A percentile compares a stretch with the other conserved stretches of the same genome.
These are phyloP conservation scores for Pleurotus salmoneostramineus DNA, from an alignment of 768 basidiomycete genomes.

Conservation along the genomic window DNA sequence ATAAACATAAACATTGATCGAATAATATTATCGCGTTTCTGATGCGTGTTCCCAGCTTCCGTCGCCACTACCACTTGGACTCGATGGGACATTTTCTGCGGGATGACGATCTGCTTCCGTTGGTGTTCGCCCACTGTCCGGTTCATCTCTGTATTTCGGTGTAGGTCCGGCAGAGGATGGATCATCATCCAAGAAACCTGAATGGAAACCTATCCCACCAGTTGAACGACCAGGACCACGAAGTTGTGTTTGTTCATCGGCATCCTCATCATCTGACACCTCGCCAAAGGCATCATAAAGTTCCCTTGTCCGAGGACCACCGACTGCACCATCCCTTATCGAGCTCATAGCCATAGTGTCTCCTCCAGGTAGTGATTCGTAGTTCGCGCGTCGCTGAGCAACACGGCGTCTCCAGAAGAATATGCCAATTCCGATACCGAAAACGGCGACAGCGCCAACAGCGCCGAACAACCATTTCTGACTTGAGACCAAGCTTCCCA, in stretches of 20 bases:
- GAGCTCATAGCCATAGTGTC: conserved; percentile 80
- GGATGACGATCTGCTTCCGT: conserved; percentile 8
- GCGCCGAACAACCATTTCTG: conserved; percentile 92
- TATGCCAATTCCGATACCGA: conserved; percentile 61
- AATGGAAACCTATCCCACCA: conserved; percentile 56
- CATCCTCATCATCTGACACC: conserved; percentile 77
- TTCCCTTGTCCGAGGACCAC: conserved; percentile 69
- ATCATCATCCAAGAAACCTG: conserved; percentile 79
- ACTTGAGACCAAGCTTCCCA: conserved; percentile 66
- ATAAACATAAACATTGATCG: background rate
- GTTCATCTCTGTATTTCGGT: conserved; percentile 54
- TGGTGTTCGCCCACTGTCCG: conserved; percentile 24
- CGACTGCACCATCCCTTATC: conserved; percentile 33
- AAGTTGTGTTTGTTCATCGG: conserved; percentile 68
- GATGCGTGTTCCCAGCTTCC: conserved; percentile 76
- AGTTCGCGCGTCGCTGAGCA: conserved; percentile 39
- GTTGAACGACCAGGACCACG: conserved; percentile 21
- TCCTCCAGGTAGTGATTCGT: conserved; percentile 54
- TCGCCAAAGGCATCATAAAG: conserved; percentile 97
- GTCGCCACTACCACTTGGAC: conserved; percentile 49
- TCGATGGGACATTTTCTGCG: conserved; percentile 19
- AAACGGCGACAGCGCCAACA: conserved; percentile 71
- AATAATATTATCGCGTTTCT: conserved; percentile 12
- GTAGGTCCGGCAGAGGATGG: conserved; percentile 27
- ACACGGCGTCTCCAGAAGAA: conserved; percentile 79